Conservation (phyloP, 345 rosid genomes). For the Rhizophora mangle region DNA sequence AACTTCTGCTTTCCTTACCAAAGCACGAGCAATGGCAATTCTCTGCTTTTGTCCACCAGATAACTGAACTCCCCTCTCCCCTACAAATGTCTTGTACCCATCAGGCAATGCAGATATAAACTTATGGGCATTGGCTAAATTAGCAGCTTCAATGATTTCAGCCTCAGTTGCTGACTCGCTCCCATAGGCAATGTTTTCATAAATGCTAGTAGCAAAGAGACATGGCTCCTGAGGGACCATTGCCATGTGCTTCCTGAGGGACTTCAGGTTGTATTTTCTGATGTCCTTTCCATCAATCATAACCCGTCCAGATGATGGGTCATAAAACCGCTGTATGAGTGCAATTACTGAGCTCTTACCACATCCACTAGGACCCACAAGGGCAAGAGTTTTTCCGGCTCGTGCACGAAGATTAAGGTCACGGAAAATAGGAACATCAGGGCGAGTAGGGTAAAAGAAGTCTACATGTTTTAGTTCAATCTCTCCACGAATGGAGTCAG, state of each 20-base stretch:
- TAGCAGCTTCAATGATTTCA: slow-evolving; percentile 95
- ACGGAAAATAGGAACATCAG: slow-evolving; percentile 75
- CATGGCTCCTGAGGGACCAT: slow-evolving; percentile 95
- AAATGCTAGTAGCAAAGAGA: slow-evolving; percentile 75
- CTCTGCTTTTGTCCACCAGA: slow-evolving; percentile 99
- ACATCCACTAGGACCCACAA: slow-evolving; percentile 97
- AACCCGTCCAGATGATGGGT: slow-evolving; percentile 85
- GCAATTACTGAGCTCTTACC: slow-evolving; percentile 95
- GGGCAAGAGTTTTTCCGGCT: slow-evolving; percentile 92
- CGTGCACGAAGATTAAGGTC: slow-evolving; percentile 83
- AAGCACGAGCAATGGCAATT: slow-evolving; percentile 77
- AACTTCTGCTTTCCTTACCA: slow-evolving; percentile 77
- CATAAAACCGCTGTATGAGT: slow-evolving; percentile 77
- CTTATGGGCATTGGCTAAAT: slow-evolving; percentile 82
- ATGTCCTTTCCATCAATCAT: slow-evolving; percentile 90
- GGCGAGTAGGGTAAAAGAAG: slow-evolving; percentile 89
- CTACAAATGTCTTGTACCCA: slow-evolving; percentile 79
- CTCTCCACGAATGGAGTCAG: slow-evolving; percentile 87
- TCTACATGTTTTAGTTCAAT: slow-evolving; percentile 91
- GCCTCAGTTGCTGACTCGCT: slow-evolving; percentile 75
- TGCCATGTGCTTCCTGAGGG: slow-evolving; percentile 84
- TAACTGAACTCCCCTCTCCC: slow-evolving; percentile 89
- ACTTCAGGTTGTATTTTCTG: slow-evolving; percentile 87
- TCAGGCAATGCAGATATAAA: slow-evolving; percentile 77
- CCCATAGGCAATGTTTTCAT: slow-evolving; percentile 92